Evolutionary conservation across 495 filamentous ascomycete species (phyloP), one percentile per base, ranked within the genome.

Genomic region (Paragyromitra xinjiangensis): DNA sequence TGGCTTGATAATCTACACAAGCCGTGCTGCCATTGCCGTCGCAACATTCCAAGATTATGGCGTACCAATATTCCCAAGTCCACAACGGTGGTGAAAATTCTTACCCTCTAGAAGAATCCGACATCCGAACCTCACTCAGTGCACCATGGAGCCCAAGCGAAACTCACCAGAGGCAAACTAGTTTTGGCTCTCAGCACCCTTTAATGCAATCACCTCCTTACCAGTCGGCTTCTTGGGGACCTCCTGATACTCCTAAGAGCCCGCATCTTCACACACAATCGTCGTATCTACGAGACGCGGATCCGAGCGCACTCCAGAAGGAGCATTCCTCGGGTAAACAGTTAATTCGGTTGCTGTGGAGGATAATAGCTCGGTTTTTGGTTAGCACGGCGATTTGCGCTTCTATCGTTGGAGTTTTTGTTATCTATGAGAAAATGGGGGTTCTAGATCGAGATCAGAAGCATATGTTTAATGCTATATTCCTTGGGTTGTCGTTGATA

Each of bases 381-480:
- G 9, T 79, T n/a, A 78, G 48, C 51, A 16, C 40, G 2, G 42
- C 24, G 1, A 29, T 45, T 39, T 79, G 77, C 16, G 66, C n/a
- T 39, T 66, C 56, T 3, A 63, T 72, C 26, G 55, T 79, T 11
- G 68, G 7, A 3, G 29, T 71, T 1, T 78, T 79, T 34, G 40
- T 66, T 26, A 4, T 45, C 24, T 79, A 78, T 45, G 29, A 78
- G 26, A 64, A 58, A 34, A 42, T 39, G 24, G 64, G 59, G 5
- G 78, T 72, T 0, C 58, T 81, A 6, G 42, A 71, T 26, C 42
- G 45, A 34, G 26, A 59, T 8, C 48, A 81, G 40, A 81, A 81
- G 51, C 44, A 80, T 34, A 6, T 78, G 1, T 81, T 81, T 45
- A 81, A 81, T 62, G 79, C 79, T 6, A 67, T 81, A 58, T 81